These are phyloP conservation scores for Moringa oleifera DNA, from an alignment of 345 rosid genomes.

Conservation along the genomic window DNA sequence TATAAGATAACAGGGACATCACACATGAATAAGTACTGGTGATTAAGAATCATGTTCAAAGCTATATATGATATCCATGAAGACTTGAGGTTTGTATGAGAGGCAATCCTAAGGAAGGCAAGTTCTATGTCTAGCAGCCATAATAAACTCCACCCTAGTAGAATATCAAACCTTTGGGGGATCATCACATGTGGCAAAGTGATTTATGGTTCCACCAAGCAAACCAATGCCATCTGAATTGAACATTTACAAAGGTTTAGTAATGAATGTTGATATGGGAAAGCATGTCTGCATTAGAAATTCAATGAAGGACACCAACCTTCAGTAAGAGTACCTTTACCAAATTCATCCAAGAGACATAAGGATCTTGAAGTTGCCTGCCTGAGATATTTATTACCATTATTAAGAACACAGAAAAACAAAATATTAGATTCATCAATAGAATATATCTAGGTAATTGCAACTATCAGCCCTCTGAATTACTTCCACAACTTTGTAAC, in stretches of 20 bases:
- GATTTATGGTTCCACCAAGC: constrained; percentile 89
- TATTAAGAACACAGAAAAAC: not conserved
- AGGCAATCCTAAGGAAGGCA: not conserved
- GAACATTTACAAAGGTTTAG: constrained; percentile 10
- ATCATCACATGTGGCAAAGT: constrained; percentile 50
- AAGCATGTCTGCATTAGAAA: not conserved
- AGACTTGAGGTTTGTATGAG: not conserved
- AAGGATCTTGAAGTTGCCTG: constrained; percentile 89
- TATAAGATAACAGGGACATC: not conserved
- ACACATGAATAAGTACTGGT: not conserved
- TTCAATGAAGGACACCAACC: constrained; percentile 36
- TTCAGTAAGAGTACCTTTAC: constrained; percentile 98
- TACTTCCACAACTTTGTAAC: not conserved
- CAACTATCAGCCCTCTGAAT: not conserved
- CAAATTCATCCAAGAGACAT: constrained; percentile 94
- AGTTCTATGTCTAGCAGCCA: not conserved
- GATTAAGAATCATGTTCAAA: not conserved
- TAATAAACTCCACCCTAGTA: not conserved
- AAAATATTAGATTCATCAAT: not conserved
- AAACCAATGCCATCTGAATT: constrained; percentile 88
- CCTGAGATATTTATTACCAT: constrained; percentile 31
- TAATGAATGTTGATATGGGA: not conserved
- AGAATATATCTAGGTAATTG: not conserved
- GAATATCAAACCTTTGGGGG: constrained; percentile 77
- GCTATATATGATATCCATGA: not conserved